These are phyloP conservation scores for Ambrosia trifida DNA, from an alignment of 129 eudicot genomes.

Conservation along the genomic window DNA sequence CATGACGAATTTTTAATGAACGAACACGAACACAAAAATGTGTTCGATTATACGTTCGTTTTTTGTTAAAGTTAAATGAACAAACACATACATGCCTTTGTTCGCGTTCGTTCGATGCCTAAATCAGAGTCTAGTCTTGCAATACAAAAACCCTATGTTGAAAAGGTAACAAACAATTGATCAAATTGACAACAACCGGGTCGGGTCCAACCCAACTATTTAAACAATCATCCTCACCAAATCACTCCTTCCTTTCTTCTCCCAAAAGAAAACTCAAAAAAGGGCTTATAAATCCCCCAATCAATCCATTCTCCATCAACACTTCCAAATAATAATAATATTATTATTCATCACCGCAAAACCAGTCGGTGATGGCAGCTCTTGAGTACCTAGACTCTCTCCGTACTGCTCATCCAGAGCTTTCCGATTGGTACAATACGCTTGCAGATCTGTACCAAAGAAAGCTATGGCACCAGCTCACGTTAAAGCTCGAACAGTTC, in stretches of 20 bases:
- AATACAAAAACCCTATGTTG: background rate
- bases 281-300: conserved; percentile 29
- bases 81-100: no score
- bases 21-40: no score
- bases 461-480: conserved; percentile 92
- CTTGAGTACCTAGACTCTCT: conserved; percentile 70
- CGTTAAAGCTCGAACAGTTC: conserved; percentile 83
- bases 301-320: conserved; percentile 10
- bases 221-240: conserved; percentile 15
- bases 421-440: conserved; percentile 70
- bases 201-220: conserved; percentile 26
- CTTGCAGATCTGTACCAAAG: conserved; percentile 89
- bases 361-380: conserved; percentile 61
- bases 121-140: no score
- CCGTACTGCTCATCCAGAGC: conserved; percentile 76
- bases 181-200: background rate
- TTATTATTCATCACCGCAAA: conserved; percentile 7
- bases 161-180: background rate
- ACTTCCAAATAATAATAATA: background rate
- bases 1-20: no score
- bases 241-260: conserved; percentile 32
- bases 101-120: no score
- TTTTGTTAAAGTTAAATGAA: no score
- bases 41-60: no score
- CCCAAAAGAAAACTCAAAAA: conserved; percentile 29